Percentiles rank a stretch among this genome's conserved stretches.
Conservation (phyloP, 2,329 filamentous ascomycete genomes). For the Colletotrichum sp. region DNA sequence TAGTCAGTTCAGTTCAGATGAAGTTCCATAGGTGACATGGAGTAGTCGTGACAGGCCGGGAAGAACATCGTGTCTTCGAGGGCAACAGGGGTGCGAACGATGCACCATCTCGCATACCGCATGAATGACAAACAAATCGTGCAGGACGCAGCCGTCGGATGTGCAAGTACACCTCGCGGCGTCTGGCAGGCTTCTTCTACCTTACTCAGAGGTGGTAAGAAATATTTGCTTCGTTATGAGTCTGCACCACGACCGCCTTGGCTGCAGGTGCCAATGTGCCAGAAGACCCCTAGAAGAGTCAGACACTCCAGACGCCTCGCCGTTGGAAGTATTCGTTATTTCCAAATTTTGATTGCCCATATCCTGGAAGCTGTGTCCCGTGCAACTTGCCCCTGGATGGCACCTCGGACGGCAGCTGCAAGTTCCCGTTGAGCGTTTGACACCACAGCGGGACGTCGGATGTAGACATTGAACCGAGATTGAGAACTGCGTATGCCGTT, state of each 20-base stretch:
- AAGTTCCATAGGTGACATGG: neutral
- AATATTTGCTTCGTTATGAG: fast-evolving
- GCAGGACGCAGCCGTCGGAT: neutral
- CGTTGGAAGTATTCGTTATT: neutral
- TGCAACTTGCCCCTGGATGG: neutral
- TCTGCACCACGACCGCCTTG: neutral
- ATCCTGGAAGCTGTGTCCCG: neutral
- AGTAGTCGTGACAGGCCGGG: neutral
- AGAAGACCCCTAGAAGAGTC: neutral
- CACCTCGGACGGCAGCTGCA: neutral
- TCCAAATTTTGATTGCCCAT: neutral
- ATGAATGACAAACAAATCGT: neutral
- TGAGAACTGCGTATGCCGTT: neutral
- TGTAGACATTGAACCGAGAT: neutral
- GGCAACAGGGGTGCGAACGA: neutral
- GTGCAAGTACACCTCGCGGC: neutral
- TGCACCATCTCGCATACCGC: neutral
- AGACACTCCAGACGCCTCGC: neutral
- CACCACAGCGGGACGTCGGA: neutral
- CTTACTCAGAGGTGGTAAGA: neutral
- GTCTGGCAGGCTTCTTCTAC: neutral
- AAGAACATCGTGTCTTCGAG: neutral
- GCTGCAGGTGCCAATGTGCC: neutral
- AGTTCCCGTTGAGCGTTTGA: neutral
- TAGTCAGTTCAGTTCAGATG: neutral